Evolutionary conservation across 352 stramenopile genomes (phyloP), one percentile per base, ranked within the genome.

Genomic region (Pythium brachiatum): DNA sequence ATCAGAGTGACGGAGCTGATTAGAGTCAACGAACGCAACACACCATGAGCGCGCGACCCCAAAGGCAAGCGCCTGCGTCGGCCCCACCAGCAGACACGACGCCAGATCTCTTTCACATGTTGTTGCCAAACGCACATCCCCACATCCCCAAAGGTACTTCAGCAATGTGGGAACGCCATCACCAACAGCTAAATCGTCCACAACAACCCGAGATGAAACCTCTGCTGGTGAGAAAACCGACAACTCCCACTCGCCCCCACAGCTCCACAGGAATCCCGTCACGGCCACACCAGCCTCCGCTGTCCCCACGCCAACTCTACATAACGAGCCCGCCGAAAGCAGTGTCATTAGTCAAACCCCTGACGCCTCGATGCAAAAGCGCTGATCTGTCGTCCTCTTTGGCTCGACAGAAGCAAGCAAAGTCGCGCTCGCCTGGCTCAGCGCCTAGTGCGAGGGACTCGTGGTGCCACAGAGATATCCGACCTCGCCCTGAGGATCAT

Each of bases 121-220:
- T 84, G 13, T 38, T 83, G 46, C 66, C 76, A 12, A 76, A 71
- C 41, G 68, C 68, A 12, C 69, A 79, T 23, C 38, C 60, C 0
- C 73, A 65, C 3, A 44, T 75, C 16, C 20, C 46, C 2, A 75
- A 65, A 51, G 73, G 77, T 20, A 69, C 69, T 34, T 59, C 78
- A 0, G 48, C 60, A 1, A 59, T 81, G 20, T 73, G 78, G 66
- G 67, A 69, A 16, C 79, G 68, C 7, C 72, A 76, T 29, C 70
- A 68, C 25, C 50, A 73, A 50, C 66, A 74, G n/a, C 67, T 76
- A 23, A 57, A 60, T 6, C 60, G 70, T 23, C 48, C 54, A 18
- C 16, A 34, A 46, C 23, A 53, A 18, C 16, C 16, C 3, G 21
- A 31, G 7, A 26, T 20, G 11, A 32, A 57, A 21, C 26, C 12